A percentile compares a stretch with the other conserved stretches of the same genome.
Evolutionary conservation across 2,329 filamentous ascomycete species (phyloP).

Genomic region (Hypoxylon sp.): DNA sequence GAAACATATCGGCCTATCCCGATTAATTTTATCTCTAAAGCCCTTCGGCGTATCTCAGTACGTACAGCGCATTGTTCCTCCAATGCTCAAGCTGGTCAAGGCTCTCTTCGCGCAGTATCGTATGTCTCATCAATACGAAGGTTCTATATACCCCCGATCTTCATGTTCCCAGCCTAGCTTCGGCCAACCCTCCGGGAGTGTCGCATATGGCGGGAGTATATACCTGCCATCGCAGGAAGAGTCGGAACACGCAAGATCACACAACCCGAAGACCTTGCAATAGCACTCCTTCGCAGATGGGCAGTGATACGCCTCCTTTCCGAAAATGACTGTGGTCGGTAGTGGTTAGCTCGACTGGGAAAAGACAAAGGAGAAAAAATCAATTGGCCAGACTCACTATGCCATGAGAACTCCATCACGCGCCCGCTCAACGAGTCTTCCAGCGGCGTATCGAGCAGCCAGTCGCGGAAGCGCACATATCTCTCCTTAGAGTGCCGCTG

Average conservation of each 20-base stretch:
- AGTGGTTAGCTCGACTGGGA: not conserved
- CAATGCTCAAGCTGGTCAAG: not conserved
- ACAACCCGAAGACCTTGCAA: slow-evolving; percentile 75
- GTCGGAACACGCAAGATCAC: slow-evolving; percentile 59
- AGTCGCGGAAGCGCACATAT: slow-evolving; percentile 69
- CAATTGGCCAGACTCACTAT: slow-evolving; percentile 60
- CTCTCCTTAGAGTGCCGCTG: slow-evolving; percentile 62
- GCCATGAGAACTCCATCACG: slow-evolving; percentile 76
- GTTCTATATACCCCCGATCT: slow-evolving; percentile 29
- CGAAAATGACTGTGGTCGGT: slow-evolving; percentile 65
- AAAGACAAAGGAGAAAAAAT: slow-evolving; percentile 14
- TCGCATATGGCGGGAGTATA: slow-evolving; percentile 68
- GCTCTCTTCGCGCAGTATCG: not conserved
- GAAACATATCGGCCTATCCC: not conserved
- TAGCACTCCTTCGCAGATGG: slow-evolving; percentile 73
- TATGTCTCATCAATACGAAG: slow-evolving; percentile 8
- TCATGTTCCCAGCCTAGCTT: slow-evolving; percentile 65
- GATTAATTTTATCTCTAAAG: not conserved
- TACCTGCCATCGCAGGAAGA: slow-evolving; percentile 70
- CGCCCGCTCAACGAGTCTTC: slow-evolving; percentile 69
- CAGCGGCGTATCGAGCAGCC: slow-evolving; percentile 69
- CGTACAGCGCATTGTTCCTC: not conserved
- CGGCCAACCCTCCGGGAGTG: slow-evolving; percentile 73
- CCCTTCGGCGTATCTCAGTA: not conserved
- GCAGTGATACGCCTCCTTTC: slow-evolving; percentile 69